phyloP scores from a whole-genome alignment of 2,329 filamentous ascomycete genomes.

The Aspergillus phoenicis region DNA sequence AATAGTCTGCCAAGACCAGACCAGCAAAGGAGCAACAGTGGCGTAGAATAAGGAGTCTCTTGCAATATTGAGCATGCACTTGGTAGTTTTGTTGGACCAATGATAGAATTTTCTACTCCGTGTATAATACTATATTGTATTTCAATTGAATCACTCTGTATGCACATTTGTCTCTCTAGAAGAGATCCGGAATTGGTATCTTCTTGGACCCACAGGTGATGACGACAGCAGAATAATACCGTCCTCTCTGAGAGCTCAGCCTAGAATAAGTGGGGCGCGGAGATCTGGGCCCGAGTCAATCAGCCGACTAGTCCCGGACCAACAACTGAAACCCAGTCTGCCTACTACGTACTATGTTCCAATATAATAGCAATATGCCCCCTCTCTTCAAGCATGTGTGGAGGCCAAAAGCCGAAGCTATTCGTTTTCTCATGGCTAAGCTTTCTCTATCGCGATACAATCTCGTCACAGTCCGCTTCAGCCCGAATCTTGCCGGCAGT shows the following conservation, averaged over 20 bases:
- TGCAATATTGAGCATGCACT: too few relatives aligned
- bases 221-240: conserved; percentile 3
- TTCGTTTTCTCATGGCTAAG: not conserved
- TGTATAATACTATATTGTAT: too few relatives aligned
- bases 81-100: not conserved
- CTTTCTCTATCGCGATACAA: not conserved
- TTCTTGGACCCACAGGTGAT: not conserved
- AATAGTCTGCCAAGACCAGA: not conserved
- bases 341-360: not conserved
- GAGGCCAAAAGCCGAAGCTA: not conserved
- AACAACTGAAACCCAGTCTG: not conserved
- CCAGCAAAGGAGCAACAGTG: too few relatives aligned
- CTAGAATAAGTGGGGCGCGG: not conserved
- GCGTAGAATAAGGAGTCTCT: too few relatives aligned
- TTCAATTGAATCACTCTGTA: too few relatives aligned
- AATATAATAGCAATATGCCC: not conserved
- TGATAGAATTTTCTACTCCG: not conserved
- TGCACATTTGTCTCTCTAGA: too few relatives aligned
- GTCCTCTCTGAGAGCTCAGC: not conserved
- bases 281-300: not conserved
- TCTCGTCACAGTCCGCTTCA: not conserved
- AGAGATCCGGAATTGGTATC: not conserved
- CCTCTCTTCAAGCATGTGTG: not conserved
- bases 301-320: not conserved
- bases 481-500: not conserved